phyloP scores from a whole-genome alignment of 2,329 filamentous ascomycete species.

The Cordyceps javanica region DNA sequence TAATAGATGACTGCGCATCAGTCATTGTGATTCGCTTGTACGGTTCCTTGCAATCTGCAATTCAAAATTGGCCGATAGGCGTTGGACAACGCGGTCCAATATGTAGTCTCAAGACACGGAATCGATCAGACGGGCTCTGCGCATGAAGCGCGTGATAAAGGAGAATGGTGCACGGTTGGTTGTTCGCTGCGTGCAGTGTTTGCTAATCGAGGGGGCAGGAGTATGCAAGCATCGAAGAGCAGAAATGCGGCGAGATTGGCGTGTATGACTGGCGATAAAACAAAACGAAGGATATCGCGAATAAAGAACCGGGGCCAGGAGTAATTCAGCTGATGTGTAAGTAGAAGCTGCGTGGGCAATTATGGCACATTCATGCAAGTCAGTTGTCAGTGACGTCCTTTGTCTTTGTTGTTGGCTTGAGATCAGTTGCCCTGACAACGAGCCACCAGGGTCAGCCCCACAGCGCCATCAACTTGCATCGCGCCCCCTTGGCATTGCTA shows the following conservation, averaged over 20 bases:
- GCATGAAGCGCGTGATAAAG: neutral
- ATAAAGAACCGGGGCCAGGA: neutral
- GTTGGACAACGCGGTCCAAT: neutral
- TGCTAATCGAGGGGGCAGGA: neutral
- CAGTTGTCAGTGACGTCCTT: slow-evolving; percentile 10
- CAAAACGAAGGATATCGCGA: neutral
- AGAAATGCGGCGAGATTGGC: neutral
- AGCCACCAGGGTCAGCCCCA: neutral
- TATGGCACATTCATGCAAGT: neutral
- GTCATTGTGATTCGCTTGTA: neutral
- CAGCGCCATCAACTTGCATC: neutral
- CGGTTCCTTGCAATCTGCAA: neutral
- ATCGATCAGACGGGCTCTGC: neutral
- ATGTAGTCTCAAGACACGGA: neutral
- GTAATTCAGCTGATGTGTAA: neutral
- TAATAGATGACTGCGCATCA: slow-evolving; percentile 45
- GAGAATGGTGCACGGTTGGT: neutral
- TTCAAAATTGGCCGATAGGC: neutral
- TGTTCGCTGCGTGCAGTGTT: neutral
- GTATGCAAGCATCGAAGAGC: neutral
- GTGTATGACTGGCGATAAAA: neutral
- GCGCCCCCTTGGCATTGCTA: neutral
- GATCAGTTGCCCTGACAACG: slow-evolving; percentile 3
- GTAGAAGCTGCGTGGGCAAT: neutral
- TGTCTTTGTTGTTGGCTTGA: slow-evolving; percentile 10